Percentiles rank a stretch among this genome's conserved stretches.
These are phyloP conservation scores for Rhodocollybia butyracea DNA, from an alignment of 768 basidiomycete genomes.

Conservation along the genomic window DNA sequence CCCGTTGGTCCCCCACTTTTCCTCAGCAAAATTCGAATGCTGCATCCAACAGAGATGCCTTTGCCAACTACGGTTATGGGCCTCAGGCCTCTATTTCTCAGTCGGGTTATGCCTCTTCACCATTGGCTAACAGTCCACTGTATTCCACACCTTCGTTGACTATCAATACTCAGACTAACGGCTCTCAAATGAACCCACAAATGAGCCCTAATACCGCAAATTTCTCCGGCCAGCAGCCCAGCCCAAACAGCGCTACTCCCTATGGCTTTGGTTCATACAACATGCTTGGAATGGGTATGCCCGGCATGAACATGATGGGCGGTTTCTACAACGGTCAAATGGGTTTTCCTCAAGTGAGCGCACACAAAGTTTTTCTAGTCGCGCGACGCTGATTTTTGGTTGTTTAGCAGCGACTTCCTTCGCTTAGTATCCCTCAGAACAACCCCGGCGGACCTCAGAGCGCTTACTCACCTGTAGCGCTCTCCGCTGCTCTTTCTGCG, in stretches of 20 bases:
- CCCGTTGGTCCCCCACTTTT: constrained; percentile 78
- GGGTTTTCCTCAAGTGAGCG: constrained; percentile 61
- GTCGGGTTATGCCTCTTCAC: constrained; percentile 47
- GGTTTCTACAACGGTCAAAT: constrained; percentile 73
- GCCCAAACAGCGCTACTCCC: constrained; percentile 40
- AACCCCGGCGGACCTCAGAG: constrained; percentile 57
- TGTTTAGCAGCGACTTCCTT: constrained; percentile 55
- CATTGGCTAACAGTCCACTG: constrained; percentile 52
- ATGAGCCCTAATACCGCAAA: constrained; percentile 68
- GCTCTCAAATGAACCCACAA: constrained; percentile 48
- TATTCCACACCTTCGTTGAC: constrained; percentile 72
- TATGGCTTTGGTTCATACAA: constrained; percentile 70
- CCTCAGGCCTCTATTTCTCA: constrained; percentile 66
- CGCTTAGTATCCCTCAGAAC: constrained; percentile 46
- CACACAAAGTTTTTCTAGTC: constrained; percentile 1
- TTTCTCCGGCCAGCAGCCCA: constrained; percentile 51
- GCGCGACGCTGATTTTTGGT: not conserved
- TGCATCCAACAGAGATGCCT: constrained; percentile 58
- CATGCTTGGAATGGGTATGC: constrained; percentile 81
- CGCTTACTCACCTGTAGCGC: constrained; percentile 73
- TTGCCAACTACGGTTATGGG: constrained; percentile 87
- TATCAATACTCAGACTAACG: constrained; percentile 61
- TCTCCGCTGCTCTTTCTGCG: constrained; percentile 67
- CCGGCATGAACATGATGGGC: constrained; percentile 67
- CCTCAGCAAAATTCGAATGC: constrained; percentile 33